Evolutionary conservation across 192 early-diverging fungal genomes (phyloP).

Genomic region (Physocladia obscura): DNA sequence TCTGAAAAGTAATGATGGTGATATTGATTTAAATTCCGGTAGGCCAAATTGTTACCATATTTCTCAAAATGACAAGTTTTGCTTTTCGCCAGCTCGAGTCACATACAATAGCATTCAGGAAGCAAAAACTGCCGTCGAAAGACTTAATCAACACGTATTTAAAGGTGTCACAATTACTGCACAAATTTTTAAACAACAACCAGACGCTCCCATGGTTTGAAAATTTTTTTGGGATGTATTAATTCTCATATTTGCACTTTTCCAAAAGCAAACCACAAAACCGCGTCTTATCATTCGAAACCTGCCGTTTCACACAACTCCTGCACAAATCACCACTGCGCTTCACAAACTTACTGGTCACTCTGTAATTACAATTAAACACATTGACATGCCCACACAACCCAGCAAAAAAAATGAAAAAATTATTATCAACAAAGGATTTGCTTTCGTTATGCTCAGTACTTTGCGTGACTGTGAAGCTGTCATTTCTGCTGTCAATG

Average conservation of each 20-base stretch:
- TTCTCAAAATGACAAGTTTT: background rate
- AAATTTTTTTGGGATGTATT: background rate
- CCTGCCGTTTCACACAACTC: constrained; percentile 66
- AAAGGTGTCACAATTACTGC: constrained; percentile 60
- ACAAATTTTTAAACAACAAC: constrained; percentile 19
- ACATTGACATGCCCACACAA: constrained; percentile 71
- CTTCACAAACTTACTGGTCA: constrained; percentile 44
- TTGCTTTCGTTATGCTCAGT: constrained; percentile 88
- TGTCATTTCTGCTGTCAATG: constrained; percentile 73
- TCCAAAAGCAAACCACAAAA: constrained; percentile 47
- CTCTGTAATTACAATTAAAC: background rate
- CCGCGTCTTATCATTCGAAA: constrained; percentile 86
- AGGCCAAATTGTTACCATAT: too few species aligned
- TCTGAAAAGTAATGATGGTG: constrained; percentile 45
- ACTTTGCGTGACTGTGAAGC: constrained; percentile 68
- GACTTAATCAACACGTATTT: constrained; percentile 73
- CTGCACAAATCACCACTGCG: constrained; percentile 30
- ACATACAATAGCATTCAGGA: constrained; percentile 44
- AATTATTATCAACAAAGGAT: constrained; percentile 59
- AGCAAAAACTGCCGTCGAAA: constrained; percentile 57
- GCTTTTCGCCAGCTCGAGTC: constrained; percentile 39
- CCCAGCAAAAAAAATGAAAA: constrained; percentile 65
- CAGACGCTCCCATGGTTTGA: background rate
- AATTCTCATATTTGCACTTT: background rate
- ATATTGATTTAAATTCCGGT: too few species aligned